A percentile compares a stretch with the other conserved stretches of the same genome.
phyloP scores from a whole-genome alignment of 2,329 filamentous ascomycete species.

The Neopestalotiopsis rosae region DNA sequence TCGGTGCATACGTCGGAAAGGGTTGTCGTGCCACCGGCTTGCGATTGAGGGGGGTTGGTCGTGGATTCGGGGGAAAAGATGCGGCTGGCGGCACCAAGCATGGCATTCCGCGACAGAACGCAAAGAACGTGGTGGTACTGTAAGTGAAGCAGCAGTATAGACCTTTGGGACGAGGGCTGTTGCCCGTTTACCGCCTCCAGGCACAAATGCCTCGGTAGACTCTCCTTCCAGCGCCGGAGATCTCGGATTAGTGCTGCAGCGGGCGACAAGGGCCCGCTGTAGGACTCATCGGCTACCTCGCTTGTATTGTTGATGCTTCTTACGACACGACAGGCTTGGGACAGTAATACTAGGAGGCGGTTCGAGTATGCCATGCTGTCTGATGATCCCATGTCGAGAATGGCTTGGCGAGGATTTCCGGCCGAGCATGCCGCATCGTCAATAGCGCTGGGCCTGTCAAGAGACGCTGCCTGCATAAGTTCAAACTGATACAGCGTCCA shows the following conservation, averaged over 20 bases:
- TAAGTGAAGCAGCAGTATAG: conserved; percentile 43
- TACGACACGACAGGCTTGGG: conserved; percentile 42
- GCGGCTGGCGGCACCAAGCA: conserved; percentile 38
- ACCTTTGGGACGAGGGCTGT: conserved; percentile 40
- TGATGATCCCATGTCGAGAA: conserved; percentile 39
- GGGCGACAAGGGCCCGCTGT: conserved; percentile 42
- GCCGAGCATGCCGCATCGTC: conserved; percentile 40
- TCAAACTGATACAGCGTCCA: conserved; percentile 41
- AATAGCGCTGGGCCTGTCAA: conserved; percentile 49
- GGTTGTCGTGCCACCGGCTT: conserved; percentile 32
- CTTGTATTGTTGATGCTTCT: conserved; percentile 29
- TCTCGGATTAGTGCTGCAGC: conserved; percentile 43
- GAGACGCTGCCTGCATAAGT: conserved; percentile 47
- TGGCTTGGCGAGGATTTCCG: conserved; percentile 40
- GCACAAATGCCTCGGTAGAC: conserved; percentile 42
- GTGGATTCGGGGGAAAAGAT: not conserved
- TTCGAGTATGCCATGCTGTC: conserved; percentile 45
- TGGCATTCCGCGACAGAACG: conserved; percentile 42
- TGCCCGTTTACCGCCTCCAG: conserved; percentile 37
- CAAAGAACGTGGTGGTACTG: conserved; percentile 45
- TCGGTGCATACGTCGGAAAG: conserved; percentile 43
- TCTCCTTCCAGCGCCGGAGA: conserved; percentile 42
- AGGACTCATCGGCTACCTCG: conserved; percentile 36
- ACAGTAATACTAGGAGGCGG: conserved; percentile 41
- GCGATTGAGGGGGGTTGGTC: conserved; percentile 32